Base-by-base conservation (phyloP, 768 basidiomycete species). In the Asterophora parasitica region DNA sequence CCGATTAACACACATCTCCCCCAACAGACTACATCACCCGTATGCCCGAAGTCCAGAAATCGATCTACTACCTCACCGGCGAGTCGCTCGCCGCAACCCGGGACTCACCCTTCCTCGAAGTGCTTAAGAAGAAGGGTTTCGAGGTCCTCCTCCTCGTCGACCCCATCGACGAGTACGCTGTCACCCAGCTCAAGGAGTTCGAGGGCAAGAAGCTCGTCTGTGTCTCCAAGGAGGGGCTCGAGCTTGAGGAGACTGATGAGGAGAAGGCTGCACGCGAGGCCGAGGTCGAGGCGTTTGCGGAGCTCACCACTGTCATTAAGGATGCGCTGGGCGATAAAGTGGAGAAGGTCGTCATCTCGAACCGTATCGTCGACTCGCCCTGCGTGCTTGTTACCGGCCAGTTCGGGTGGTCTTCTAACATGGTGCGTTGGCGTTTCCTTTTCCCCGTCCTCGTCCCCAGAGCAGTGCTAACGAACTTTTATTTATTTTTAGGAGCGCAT, bases 321-420 rank as follows among this genome's bases (percentile, higher is more conserved):
- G 95, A 99, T 61, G 90, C 89, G 48, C 92, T 99, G 51, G 94
- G 95, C 50, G 95, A 97, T 72, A 95, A 94, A 79, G 94, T 99
- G 55, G 96, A 99, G 81, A 99, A 99, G 79, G 95, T 99, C 17
- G 81, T 95, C 54, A 77, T 97, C 57, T 98, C 95, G 38, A 97
- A 95, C 82, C 92, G 95, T 70, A 95, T 99, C 75, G 78, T 82
- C 59, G 92, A 95, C 70, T 96, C 93, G 15, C 94, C 93, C 52
- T 97, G 87, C 67, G 95, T 96, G 37, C 85, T 95, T 61, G 93
- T 97, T 64, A 98, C 96, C 50, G 95, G 95, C 48, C 94, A 97
- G 68, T 99, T 97, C 71, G 96, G 95, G 47, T 99, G 95, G 95
- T 96, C 92, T 20, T 93, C 94, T 47, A 97, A 97, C 79, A 98